Percentiles rank a stretch among this genome's conserved stretches.
Evolutionary conservation across 1,139 yeast species (phyloP).

Genomic region (Kodamaea ohmeri): DNA sequence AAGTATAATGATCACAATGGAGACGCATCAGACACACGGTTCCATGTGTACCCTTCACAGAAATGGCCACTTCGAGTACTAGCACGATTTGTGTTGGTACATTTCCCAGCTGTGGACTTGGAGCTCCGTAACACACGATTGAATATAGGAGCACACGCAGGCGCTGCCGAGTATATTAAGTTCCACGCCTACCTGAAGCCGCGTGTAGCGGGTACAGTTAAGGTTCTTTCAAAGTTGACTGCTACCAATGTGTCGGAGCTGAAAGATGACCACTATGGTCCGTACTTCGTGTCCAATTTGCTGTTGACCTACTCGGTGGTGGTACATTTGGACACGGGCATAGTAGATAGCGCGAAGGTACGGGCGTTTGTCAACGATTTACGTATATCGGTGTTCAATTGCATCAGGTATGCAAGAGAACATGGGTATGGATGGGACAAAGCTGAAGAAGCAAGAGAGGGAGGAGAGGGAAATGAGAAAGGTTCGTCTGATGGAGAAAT

Average conservation of each 20-base stretch:
- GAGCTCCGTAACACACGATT: constrained; percentile 27
- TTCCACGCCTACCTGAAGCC: constrained; percentile 22
- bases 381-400: constrained; percentile 27
- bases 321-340: constrained; percentile 22
- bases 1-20: not conserved
- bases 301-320: constrained; percentile 25
- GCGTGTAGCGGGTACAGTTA: constrained; percentile 19
- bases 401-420: constrained; percentile 17
- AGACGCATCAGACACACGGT: constrained; percentile 2
- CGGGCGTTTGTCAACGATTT: constrained; percentile 29
- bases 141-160: constrained; percentile 11
- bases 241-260: constrained; percentile 6
- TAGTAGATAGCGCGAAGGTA: constrained; percentile 19
- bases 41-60: constrained; percentile 20
- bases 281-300: constrained; percentile 19
- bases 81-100: constrained; percentile 18
- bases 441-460: not conserved
- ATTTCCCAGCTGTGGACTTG: constrained; percentile 27
- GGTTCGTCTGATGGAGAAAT: not conserved
- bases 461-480: not conserved
- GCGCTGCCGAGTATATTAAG: constrained; percentile 24
- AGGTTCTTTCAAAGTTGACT: constrained; percentile 20
- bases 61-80: constrained; percentile 15
- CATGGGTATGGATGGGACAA: too few species aligned
- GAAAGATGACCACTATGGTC: constrained; percentile 19